Conservation (phyloP, 2,329 filamentous ascomycete genomes). For the Laburnicola sp. region DNA sequence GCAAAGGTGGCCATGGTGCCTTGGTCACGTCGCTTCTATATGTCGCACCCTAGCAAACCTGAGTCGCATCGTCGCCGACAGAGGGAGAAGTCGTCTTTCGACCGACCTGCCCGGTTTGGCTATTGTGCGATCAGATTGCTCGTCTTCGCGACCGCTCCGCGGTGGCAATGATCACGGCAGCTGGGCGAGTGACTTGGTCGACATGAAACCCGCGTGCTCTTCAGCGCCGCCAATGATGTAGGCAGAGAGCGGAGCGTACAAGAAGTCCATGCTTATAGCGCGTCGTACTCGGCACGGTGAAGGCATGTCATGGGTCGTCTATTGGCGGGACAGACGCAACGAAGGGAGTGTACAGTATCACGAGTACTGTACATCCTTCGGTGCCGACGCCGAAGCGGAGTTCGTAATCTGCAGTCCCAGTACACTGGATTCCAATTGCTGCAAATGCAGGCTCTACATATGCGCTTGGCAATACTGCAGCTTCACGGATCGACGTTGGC, state of each 20-base stretch:
- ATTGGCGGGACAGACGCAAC: conserved; percentile 1
- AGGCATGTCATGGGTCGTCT: neutral
- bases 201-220: conserved; percentile 14
- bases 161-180: conserved; percentile 42
- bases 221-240: neutral
- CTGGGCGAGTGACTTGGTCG: conserved; percentile 26
- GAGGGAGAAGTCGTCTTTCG: conserved; percentile 27
- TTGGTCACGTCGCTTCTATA: conserved; percentile 36
- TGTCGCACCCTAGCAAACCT: conserved; percentile 34
- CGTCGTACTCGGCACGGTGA: neutral
- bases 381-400: conserved; percentile 21
- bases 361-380: conserved; percentile 28
- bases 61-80: conserved; percentile 32
- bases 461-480: conserved; percentile 38
- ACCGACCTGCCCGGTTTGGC: conserved; percentile 40
- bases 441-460: conserved; percentile 26
- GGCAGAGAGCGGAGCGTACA: neutral
- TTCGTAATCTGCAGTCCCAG: conserved; percentile 28
- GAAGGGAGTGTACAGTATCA: conserved; percentile 17
- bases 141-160: conserved; percentile 29
- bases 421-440: conserved; percentile 16
- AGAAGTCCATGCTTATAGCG: neutral
- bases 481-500: conserved; percentile 40
- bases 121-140: conserved; percentile 26
- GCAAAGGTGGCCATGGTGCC: conserved; percentile 26